phyloP scores from a whole-genome alignment of 1,139 yeast species.

The Scheffersomyces illinoinensis region DNA sequence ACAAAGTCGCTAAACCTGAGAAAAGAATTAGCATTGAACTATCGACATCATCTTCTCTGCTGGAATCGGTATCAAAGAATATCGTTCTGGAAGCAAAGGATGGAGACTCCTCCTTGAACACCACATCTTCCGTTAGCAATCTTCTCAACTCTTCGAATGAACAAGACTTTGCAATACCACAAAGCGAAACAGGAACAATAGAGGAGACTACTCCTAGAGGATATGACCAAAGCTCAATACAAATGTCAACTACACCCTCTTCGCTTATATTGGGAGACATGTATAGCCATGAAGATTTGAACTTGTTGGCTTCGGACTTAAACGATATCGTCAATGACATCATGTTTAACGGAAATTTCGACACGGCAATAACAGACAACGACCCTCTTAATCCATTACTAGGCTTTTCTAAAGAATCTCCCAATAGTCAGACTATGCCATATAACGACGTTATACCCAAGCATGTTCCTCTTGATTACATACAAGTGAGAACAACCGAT shows the following conservation, averaged over 20 bases:
- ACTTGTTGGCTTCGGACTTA: constrained; percentile 41
- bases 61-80: neutral
- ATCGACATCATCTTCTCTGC: neutral
- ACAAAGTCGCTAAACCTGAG: neutral
- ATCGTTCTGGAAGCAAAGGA: neutral
- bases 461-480: constrained; percentile 35
- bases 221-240: neutral
- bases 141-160: neutral
- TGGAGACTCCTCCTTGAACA: neutral
- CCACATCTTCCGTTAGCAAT: neutral
- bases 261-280: constrained; percentile 8
- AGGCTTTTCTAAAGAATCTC: neutral
- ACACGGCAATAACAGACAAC: neutral
- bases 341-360: constrained; percentile 17
- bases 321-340: constrained; percentile 44
- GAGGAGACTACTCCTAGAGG: neutral
- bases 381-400: neutral
- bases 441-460: constrained; percentile 21
- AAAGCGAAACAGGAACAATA: neutral
- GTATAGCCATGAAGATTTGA: constrained; percentile 36
- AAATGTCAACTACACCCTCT: constrained; percentile 1
- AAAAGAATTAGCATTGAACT: too few species aligned
- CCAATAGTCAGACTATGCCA: neutral
- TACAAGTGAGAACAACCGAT: constrained; percentile 39
- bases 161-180: neutral